Conservation (phyloP, 371 early-diverging fungal genomes). For the Mucor plumbeus region DNA sequence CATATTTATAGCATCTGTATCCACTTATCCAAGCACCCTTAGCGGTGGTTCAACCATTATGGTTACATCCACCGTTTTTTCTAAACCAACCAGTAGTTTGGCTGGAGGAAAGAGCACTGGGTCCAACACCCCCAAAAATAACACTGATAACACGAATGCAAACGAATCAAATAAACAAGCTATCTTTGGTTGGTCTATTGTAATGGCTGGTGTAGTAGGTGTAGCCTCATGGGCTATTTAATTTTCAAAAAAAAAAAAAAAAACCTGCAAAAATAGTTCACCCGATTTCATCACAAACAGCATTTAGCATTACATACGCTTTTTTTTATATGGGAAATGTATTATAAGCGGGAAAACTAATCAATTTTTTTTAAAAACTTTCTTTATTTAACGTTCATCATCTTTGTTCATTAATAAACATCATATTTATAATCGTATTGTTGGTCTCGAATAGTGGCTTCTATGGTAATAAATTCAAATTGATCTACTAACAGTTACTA, state of each 20-base stretch:
- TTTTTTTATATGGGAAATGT: slow-evolving; percentile 5
- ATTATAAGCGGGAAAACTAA: slow-evolving; percentile 2
- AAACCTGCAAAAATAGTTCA: slow-evolving; percentile 4
- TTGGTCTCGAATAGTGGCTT: no score
- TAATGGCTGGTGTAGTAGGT: background rate
- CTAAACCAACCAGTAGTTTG: background rate
- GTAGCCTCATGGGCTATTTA: background rate
- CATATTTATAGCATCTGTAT: background rate
- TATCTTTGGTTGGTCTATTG: slow-evolving; percentile 4
- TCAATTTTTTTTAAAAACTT: background rate
- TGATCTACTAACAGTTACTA: background rate
- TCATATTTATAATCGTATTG: background rate
- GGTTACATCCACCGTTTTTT: background rate
- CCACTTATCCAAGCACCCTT: slow-evolving; percentile 2
- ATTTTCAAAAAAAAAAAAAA: background rate
- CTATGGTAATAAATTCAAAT: background rate
- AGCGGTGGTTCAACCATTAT: slow-evolving; percentile 6
- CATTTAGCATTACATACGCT: slow-evolving; percentile 3
- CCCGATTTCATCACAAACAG: background rate
- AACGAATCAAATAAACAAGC: slow-evolving; percentile 1
- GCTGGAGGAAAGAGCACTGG: slow-evolving; percentile 2
- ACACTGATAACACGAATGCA: background rate
- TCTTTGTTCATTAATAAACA: background rate
- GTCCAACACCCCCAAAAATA: background rate
- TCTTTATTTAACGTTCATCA: background rate